phyloP scores from a whole-genome alignment of 768 basidiomycete species.

The Lepiota brunneoincarnata region DNA sequence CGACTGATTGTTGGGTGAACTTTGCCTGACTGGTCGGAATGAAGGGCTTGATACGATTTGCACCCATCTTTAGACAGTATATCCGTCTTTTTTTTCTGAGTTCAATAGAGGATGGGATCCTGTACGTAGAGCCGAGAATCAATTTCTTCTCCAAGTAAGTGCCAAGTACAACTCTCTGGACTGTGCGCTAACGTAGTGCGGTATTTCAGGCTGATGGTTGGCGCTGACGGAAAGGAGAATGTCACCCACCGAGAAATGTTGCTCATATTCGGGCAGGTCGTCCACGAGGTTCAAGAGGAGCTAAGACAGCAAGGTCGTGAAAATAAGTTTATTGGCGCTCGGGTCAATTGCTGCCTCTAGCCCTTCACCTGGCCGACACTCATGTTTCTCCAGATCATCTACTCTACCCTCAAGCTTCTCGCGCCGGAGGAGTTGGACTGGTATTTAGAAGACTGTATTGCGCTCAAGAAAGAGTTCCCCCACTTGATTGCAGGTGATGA shows the following conservation, averaged over 20 bases:
- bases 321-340: slow-evolving; percentile 66
- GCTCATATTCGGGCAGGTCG: slow-evolving; percentile 45
- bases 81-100: slow-evolving; percentile 59
- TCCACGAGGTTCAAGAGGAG: slow-evolving; percentile 51
- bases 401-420: slow-evolving; percentile 58
- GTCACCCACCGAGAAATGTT: slow-evolving; percentile 63
- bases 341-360: slow-evolving; percentile 33
- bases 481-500: slow-evolving; percentile 60
- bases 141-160: slow-evolving; percentile 59
- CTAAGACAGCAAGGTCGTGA: slow-evolving; percentile 50
- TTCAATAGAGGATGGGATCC: slow-evolving; percentile 71
- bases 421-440: slow-evolving; percentile 54
- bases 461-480: slow-evolving; percentile 73
- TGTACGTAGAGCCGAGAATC: slow-evolving; percentile 66
- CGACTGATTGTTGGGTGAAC: background rate
- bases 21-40: background rate
- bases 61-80: slow-evolving; percentile 62
- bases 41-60: slow-evolving; percentile 46
- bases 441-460: slow-evolving; percentile 72
- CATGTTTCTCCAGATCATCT: slow-evolving; percentile 55
- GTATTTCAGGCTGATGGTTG: slow-evolving; percentile 49
- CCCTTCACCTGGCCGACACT: background rate
- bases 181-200: background rate
- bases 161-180: background rate
- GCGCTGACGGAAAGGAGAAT: slow-evolving; percentile 52